phyloP scores from a whole-genome alignment of 2,329 filamentous ascomycete genomes.

The Ophioceras dolichostomum region DNA sequence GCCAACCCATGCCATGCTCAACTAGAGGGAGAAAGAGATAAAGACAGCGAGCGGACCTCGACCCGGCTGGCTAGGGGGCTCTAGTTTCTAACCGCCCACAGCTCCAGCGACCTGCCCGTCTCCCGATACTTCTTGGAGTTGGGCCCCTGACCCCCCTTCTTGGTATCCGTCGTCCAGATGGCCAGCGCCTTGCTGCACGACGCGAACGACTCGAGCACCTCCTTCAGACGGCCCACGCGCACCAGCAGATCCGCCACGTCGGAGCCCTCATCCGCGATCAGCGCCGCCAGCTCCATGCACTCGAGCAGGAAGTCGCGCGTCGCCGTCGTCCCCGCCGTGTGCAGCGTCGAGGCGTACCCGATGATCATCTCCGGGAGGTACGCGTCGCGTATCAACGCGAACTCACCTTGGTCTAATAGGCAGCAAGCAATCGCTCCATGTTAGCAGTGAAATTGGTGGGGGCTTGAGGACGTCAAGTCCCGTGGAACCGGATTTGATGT shows the following conservation, averaged over 20 bases:
- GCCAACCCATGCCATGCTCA: too few relatives aligned
- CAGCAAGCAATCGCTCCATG: too few relatives aligned
- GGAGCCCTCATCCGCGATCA: slow-evolving; percentile 59
- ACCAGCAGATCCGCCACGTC: slow-evolving; percentile 55
- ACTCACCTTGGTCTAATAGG: slow-evolving; percentile 50
- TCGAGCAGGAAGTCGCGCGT: slow-evolving; percentile 68
- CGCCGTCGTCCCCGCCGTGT: slow-evolving; percentile 63
- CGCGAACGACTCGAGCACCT: slow-evolving; percentile 67
- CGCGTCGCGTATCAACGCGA: slow-evolving; percentile 53
- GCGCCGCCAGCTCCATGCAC: slow-evolving; percentile 73
- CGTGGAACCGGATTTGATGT: too few relatives aligned
- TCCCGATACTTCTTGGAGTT: slow-evolving; percentile 48
- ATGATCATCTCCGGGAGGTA: slow-evolving; percentile 83
- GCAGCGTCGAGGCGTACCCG: slow-evolving; percentile 69
- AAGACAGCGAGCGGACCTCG: too few relatives aligned
- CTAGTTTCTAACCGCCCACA: slow-evolving; percentile 42
- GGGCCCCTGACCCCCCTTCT: slow-evolving; percentile 31
- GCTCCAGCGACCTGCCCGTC: slow-evolving; percentile 49
- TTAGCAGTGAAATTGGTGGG: too few relatives aligned
- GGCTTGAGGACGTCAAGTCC: too few relatives aligned
- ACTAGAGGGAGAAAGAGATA: too few relatives aligned
- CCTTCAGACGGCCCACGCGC: slow-evolving; percentile 55
- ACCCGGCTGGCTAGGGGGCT: too few relatives aligned
- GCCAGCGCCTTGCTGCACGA: slow-evolving; percentile 62
- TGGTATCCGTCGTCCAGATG: slow-evolving; percentile 37